A percentile compares a stretch with the other conserved stretches of the same genome.
Conservation (phyloP, 2,329 filamentous ascomycete genomes). For the Raffaelea arxii region DNA sequence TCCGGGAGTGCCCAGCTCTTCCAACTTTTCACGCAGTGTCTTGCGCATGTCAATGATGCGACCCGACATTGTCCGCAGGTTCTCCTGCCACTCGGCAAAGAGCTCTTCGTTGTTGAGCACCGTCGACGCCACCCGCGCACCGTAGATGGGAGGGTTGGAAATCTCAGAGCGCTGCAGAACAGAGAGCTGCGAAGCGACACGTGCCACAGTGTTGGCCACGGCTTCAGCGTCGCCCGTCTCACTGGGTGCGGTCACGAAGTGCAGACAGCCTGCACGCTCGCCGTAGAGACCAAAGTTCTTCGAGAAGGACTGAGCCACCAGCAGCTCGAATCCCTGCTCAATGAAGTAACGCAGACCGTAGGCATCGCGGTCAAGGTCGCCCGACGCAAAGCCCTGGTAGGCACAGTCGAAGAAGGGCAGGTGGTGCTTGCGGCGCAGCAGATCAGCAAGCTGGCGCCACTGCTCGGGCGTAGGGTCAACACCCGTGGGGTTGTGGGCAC, state of each 20-base stretch:
- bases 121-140: conserved; percentile 75
- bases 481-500: conserved; percentile 95
- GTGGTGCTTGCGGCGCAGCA: conserved; percentile 70
- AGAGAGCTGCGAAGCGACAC: conserved; percentile 80
- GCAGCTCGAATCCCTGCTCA: conserved; percentile 80
- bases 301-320: conserved; percentile 87
- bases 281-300: conserved; percentile 98
- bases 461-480: conserved; percentile 91
- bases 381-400: conserved; percentile 96
- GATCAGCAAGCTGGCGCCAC: conserved; percentile 78
- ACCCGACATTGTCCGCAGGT: conserved; percentile 87
- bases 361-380: conserved; percentile 73
- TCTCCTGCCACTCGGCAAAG: conserved; percentile 86
- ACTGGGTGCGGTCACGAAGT: conserved; percentile 75
- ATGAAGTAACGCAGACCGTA: conserved; percentile 93
- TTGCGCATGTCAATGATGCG: conserved; percentile 89
- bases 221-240: conserved; percentile 62
- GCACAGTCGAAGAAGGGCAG: conserved; percentile 98
- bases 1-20: conserved; percentile 76
- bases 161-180: conserved; percentile 96
- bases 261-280: conserved; percentile 92
- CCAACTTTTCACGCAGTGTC: conserved; percentile 67
- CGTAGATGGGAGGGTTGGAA: conserved; percentile 91
- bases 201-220: conserved; percentile 38
- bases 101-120: conserved; percentile 75